Percentiles rank a stretch among this genome's conserved stretches.
These are phyloP conservation scores for Ophiostoma sp. DNA, from an alignment of 2,329 filamentous ascomycete genomes.

Conservation along the genomic window DNA sequence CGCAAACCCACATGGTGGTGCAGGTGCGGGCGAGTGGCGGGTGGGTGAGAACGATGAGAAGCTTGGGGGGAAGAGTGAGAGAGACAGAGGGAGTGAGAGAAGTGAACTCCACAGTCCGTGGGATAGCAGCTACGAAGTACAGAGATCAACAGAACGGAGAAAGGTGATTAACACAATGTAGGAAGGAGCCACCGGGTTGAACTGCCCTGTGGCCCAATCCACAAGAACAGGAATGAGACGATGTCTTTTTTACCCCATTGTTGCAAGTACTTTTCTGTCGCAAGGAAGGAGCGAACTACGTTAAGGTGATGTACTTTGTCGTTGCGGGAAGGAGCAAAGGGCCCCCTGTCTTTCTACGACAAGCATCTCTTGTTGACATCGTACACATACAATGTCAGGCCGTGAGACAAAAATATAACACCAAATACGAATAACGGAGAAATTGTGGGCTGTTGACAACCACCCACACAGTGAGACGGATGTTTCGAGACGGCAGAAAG, in stretches of 20 bases:
- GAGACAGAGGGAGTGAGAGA: not conserved
- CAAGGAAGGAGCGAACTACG: not conserved
- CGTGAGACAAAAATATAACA: not conserved
- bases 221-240: not conserved
- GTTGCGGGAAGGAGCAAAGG: conserved; percentile 2
- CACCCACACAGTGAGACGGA: not conserved
- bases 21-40: not conserved
- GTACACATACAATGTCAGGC: not conserved
- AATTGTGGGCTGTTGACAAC: not conserved
- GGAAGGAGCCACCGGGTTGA: conserved; percentile 13
- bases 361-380: not conserved
- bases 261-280: not conserved
- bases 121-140: too few species aligned
- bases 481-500: not conserved
- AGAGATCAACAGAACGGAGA: not conserved
- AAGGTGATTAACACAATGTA: not conserved
- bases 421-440: not conserved
- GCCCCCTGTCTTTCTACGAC: not conserved
- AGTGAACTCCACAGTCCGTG: too few species aligned
- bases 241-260: not conserved
- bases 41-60: not conserved
- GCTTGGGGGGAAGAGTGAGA: not conserved
- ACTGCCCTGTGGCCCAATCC: not conserved
- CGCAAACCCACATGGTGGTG: not conserved
- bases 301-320: not conserved